Evolutionary conservation across 2,329 filamentous ascomycete species (phyloP).

Genomic region (Fusarium sp.): DNA sequence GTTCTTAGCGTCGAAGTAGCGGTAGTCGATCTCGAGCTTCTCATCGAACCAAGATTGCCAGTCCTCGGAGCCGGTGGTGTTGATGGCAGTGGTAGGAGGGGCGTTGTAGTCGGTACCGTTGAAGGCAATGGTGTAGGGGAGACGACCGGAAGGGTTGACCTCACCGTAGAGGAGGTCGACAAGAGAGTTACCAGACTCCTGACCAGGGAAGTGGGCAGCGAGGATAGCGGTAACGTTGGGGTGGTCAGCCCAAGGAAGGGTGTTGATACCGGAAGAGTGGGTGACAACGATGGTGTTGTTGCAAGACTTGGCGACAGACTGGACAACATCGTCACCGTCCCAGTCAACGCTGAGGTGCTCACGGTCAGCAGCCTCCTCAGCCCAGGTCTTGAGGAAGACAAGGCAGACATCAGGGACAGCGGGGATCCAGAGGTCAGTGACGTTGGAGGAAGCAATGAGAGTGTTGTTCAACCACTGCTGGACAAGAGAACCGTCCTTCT

Average conservation of each 20-base stretch:
- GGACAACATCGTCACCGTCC: conserved; percentile 70
- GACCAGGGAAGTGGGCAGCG: conserved; percentile 76
- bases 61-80: conserved; percentile 54
- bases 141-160: conserved; percentile 73
- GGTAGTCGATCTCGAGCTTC: conserved; percentile 76
- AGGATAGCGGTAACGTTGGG: conserved; percentile 75
- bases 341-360: conserved; percentile 67
- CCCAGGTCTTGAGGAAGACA: conserved; percentile 74
- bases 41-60: conserved; percentile 67
- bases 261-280: conserved; percentile 75
- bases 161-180: conserved; percentile 76
- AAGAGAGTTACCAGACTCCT: conserved; percentile 76
- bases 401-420: conserved; percentile 72
- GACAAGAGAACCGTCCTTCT: conserved; percentile 59
- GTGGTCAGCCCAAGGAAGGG: conserved; percentile 76
- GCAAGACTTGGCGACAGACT: conserved; percentile 70
- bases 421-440: conserved; percentile 60
- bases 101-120: conserved; percentile 62
- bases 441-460: conserved; percentile 51
- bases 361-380: conserved; percentile 72
- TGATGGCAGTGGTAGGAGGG: conserved; percentile 53
- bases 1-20: conserved; percentile 70
- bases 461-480: conserved; percentile 62
- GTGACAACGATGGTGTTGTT: conserved; percentile 74
- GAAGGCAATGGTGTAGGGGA: conserved; percentile 79